These are phyloP conservation scores for Posidonia australis DNA, from an alignment of 106 monocot genomes.

Conservation along the genomic window DNA sequence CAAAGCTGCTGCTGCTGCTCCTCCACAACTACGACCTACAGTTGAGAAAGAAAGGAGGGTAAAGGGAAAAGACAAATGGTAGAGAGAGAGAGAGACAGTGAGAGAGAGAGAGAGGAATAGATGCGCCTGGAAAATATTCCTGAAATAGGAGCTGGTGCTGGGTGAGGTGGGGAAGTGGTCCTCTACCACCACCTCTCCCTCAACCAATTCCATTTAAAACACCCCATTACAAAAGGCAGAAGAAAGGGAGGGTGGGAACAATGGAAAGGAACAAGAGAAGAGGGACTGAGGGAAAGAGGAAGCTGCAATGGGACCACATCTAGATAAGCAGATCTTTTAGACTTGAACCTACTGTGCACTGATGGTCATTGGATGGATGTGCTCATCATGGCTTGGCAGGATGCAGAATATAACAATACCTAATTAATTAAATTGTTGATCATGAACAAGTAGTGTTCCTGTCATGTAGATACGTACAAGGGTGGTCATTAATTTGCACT, in stretches of 20 bases:
- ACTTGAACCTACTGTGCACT: neutral
- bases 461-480: too few relatives aligned
- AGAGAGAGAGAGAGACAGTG: conserved; percentile 3
- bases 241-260: neutral
- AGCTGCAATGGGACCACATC: neutral
- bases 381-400: neutral
- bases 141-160: neutral
- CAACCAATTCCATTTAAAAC: conserved; percentile 6
- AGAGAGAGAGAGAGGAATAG: conserved; percentile 10
- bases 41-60: neutral
- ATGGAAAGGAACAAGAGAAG: neutral
- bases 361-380: neutral
- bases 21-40: neutral
- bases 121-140: conserved; percentile 4
- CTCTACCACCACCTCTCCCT: neutral
- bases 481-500: too few relatives aligned
- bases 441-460: too few relatives aligned
- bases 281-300: neutral
- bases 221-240: conserved; percentile 3
- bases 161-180: conserved; percentile 4
- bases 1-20: too few relatives aligned
- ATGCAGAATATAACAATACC: too few relatives aligned
- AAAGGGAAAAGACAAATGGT: neutral
- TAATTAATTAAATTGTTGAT: too few relatives aligned
- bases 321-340: conserved; percentile 4